phyloP scores from a whole-genome alignment of 2,329 filamentous ascomycete genomes.

The Pestalotiopsis sp. region DNA sequence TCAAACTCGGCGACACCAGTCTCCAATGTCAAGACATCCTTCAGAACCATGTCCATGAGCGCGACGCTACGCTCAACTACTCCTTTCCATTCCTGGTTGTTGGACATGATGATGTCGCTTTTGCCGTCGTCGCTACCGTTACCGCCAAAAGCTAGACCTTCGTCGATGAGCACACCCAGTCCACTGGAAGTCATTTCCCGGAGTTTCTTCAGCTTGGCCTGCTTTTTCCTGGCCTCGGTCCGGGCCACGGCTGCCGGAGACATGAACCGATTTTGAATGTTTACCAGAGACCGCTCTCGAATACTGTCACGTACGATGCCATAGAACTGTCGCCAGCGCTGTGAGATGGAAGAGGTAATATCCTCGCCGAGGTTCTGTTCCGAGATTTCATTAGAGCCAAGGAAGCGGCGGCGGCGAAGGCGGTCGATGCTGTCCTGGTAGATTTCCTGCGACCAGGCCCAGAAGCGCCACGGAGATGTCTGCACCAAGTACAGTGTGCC shows the following conservation, averaged over 20 bases:
- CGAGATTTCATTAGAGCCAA: slow-evolving; percentile 31
- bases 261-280: slow-evolving; percentile 72
- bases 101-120: slow-evolving; percentile 45
- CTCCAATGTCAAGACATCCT: slow-evolving; percentile 67
- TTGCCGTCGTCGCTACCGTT: slow-evolving; percentile 58
- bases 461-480: slow-evolving; percentile 76
- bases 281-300: slow-evolving; percentile 68
- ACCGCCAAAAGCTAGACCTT: slow-evolving; percentile 72
- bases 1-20: slow-evolving; percentile 65
- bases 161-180: slow-evolving; percentile 83
- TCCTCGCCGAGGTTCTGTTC: slow-evolving; percentile 26
- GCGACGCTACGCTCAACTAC: slow-evolving; percentile 79
- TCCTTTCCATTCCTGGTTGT: slow-evolving; percentile 61
- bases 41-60: slow-evolving; percentile 83
- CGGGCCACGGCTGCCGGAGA: slow-evolving; percentile 78
- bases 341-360: slow-evolving; percentile 41
- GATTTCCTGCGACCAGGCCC: slow-evolving; percentile 70
- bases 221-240: slow-evolving; percentile 75
- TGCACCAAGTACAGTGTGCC: slow-evolving; percentile 85
- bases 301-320: slow-evolving; percentile 76
- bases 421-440: slow-evolving; percentile 61
- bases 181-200: slow-evolving; percentile 83
- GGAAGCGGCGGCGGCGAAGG: slow-evolving; percentile 28
- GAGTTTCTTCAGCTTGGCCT: slow-evolving; percentile 69
- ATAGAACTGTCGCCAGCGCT: slow-evolving; percentile 74